Percentiles rank a stretch among this genome's conserved stretches.
Conservation (phyloP, 228 moss, liverwort and hornwort species). For the Sphagnum magellanicum region DNA sequence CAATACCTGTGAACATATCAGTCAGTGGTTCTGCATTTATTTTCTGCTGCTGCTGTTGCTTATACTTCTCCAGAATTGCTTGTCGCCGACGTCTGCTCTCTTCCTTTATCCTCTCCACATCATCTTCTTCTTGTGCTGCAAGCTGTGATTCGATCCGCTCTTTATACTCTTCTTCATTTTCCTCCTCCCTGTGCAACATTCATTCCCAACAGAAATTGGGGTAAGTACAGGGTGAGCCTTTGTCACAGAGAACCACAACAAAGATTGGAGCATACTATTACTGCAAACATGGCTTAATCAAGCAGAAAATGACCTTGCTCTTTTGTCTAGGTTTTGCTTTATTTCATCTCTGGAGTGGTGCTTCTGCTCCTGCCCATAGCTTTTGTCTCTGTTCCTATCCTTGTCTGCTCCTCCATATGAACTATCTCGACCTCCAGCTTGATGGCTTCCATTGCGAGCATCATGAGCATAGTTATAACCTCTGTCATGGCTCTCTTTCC, state of each 20-base stretch:
- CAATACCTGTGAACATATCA: constrained; percentile 25
- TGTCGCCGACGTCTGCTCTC: constrained; percentile 92
- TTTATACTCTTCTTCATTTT: constrained; percentile 93
- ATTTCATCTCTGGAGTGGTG: constrained; percentile 36
- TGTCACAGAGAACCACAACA: too few relatives aligned
- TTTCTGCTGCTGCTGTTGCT: constrained; percentile 42
- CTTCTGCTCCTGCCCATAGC: constrained; percentile 38
- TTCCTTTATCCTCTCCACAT: constrained; percentile 82
- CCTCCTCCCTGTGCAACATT: constrained; percentile 54
- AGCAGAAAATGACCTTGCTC: constrained; percentile 39
- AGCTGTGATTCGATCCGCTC: constrained; percentile 90
- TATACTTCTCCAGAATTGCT: constrained; percentile 91
- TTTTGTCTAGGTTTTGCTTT: constrained; percentile 37
- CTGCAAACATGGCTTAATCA: too few relatives aligned
- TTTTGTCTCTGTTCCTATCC: constrained; percentile 1
- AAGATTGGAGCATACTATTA: too few relatives aligned
- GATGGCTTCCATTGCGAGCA: constrained; percentile 26
- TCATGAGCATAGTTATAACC: constrained; percentile 39
- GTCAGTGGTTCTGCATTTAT: constrained; percentile 17
- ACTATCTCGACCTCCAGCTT: constrained; percentile 30
- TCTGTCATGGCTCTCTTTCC: constrained; percentile 13
- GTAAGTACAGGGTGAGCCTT: too few relatives aligned
- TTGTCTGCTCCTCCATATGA: constrained; percentile 19
- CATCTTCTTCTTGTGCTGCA: constrained; percentile 99
- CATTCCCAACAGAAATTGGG: not conserved